Evolutionary conservation across 2,329 filamentous ascomycete genomes (phyloP), one percentile per base, ranked within the genome.

Genomic region (Colletotrichum australisinense): DNA sequence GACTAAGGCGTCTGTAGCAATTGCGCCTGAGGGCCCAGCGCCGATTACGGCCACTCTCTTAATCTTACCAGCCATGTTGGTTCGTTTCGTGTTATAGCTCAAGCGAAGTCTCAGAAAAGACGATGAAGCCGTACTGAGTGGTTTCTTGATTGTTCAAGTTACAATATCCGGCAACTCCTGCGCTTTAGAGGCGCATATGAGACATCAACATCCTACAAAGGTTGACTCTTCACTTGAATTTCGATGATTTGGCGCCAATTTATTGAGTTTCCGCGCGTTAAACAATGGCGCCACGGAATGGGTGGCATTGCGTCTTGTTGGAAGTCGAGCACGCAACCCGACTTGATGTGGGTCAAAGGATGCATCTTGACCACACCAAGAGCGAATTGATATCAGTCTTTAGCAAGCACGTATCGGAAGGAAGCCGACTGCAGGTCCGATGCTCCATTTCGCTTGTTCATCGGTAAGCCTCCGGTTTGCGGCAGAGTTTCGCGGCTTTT

Each of bases 11-110:
- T 91, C 88, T 3, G 90, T 85, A 1, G 88, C 80, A 73, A 91
- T 90, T 22, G 88, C 88, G 1, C 89, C 89, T 1, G 88, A 83
- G 1, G 89, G 89, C 1, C 89, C 89, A 1, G 89, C 85, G 12
- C 89, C 89, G 74, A 91, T 89, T 4, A 91, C 84, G 42, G 89
- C 89, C 7, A 91, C 85, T 16, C 80, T 75, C 16, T 69, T 69
- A 7, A 73, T 73, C 69, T 64, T 72, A 0, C 26, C 49, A 5
- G 26, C 0, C 63, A 72, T 74, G 5, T 26, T 19, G 6, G n/a
- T 5, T 30, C 12, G 19, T 35, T 19, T 19, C 38, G 14, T 7
- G 14, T 0, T 19, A 19, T 8, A 19, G 1, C 38, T 19, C 16
- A 42, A 42, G 16, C 16, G 14, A 19, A 42, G 0, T 42, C 38